Base-by-base conservation (phyloP, 176 grass and related monocot species). In the Aegilops bicornis region DNA sequence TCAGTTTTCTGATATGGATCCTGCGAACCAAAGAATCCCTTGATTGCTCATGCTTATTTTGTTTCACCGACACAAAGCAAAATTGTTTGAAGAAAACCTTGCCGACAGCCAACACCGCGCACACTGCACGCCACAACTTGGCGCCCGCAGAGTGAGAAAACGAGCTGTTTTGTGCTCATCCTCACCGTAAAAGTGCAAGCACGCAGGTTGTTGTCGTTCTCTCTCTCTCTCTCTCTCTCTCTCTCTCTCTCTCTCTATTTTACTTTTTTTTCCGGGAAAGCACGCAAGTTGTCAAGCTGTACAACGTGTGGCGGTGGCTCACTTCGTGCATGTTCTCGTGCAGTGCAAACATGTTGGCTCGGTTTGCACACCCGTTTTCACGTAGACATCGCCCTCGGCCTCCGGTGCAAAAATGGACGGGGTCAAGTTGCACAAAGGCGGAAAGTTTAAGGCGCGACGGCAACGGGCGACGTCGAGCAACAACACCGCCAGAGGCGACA, bases 331-430 rank as follows among this genome's bases (percentile, higher is more conserved):
- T 35, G 72, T 32, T 31, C 43, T 76, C 60, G 71, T 23, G 61
- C 60, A 82, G 71, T 59, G 45, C 60, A 82, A 58, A 77, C 79
- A 39, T 36, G 85, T 19, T 7, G 66, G 47, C 43, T 7, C 29
- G 48, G 17, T 35, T 22, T 35, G 20, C 39, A 36, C 33, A 69
- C 33, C 31, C 66, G 16, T 36, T 5, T 61, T 76, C 69, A 59
- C 58, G 15, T 20, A 62, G 67, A 85, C 82, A 43, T 58, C 62
- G 75, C 73, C 75, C 14, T 39, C 36, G 35, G 20, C 52, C 13
- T 4, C 50, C 4, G 36, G 22, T 60, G 63, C 31, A 79, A 32
- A 83, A 43, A 29, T 17, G 73, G 75, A 74, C 66, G 58, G n/a
- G 80, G 80, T 73, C 79, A 69, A 32, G 37, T 64, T 66, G 43